A percentile compares a stretch with the other conserved stretches of the same genome.
phyloP scores from a whole-genome alignment of 768 basidiomycete genomes.

The Amanita molliuscula region DNA sequence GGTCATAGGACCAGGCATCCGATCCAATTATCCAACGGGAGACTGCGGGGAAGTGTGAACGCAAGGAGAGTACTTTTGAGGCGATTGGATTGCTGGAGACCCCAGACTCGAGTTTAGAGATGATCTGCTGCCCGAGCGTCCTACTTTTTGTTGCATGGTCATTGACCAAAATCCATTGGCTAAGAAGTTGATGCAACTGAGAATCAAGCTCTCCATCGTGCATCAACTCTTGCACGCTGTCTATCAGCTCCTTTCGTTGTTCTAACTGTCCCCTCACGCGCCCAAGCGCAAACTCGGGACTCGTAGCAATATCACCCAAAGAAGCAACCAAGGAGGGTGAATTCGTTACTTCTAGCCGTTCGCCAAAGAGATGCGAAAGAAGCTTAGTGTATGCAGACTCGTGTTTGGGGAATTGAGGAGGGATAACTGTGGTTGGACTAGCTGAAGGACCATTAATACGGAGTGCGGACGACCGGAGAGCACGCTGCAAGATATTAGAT shows the following conservation, averaged over 20 bases:
- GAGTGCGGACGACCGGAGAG: slow-evolving; percentile 36
- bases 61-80: slow-evolving; percentile 47
- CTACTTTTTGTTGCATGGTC: slow-evolving; percentile 60
- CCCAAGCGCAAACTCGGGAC: slow-evolving; percentile 92
- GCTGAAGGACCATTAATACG: slow-evolving; percentile 17
- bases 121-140: slow-evolving; percentile 47
- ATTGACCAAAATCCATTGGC: slow-evolving; percentile 70
- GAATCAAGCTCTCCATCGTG: slow-evolving; percentile 34
- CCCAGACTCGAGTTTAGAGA: slow-evolving; percentile 33
- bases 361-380: slow-evolving; percentile 68
- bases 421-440: slow-evolving; percentile 2
- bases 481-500: slow-evolving; percentile 26
- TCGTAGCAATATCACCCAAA: slow-evolving; percentile 70
- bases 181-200: slow-evolving; percentile 62
- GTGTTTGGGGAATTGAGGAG: slow-evolving; percentile 75
- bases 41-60: slow-evolving; percentile 49
- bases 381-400: slow-evolving; percentile 90
- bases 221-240: slow-evolving; percentile 56
- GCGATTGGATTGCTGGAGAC: slow-evolving; percentile 32
- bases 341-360: slow-evolving; percentile 78
- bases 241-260: slow-evolving; percentile 57
- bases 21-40: slow-evolving; percentile 98
- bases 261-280: slow-evolving; percentile 79
- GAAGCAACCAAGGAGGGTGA: slow-evolving; percentile 61
- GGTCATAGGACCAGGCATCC: slow-evolving; percentile 96